phyloP scores from a whole-genome alignment of 306 rosid genomes.

The Castanospermum australe region DNA sequence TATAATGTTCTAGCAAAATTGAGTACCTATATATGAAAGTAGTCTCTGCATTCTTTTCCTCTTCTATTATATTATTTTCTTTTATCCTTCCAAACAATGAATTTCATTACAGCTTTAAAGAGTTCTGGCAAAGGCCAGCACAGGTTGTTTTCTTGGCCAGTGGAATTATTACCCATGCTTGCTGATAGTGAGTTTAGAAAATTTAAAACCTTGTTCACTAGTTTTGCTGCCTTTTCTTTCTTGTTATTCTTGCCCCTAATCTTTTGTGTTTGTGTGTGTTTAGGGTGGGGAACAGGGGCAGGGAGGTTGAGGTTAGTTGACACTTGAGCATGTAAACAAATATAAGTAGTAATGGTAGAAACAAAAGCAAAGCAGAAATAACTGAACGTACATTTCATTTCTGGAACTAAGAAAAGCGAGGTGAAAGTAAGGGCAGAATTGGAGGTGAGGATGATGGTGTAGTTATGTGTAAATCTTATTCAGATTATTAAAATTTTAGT shows the following conservation, averaged over 20 bases:
- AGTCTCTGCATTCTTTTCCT: background rate
- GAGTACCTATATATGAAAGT: background rate
- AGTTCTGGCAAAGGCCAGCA: background rate
- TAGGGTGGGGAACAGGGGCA: too few relatives aligned
- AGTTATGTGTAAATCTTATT: background rate
- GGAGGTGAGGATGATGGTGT: background rate
- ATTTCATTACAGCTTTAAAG: background rate
- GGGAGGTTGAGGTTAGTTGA: too few relatives aligned
- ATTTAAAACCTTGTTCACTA: too few relatives aligned
- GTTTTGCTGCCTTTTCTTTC: too few relatives aligned
- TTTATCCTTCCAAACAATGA: background rate
- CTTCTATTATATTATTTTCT: background rate
- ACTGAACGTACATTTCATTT: background rate
- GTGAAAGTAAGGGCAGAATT: background rate
- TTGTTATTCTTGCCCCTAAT: too few relatives aligned
- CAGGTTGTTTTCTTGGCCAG: background rate
- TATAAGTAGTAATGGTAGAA: background rate
- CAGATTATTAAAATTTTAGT: background rate
- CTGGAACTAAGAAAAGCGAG: background rate
- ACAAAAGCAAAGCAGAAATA: background rate
- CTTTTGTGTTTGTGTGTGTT: too few relatives aligned
- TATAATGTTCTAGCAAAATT: background rate
- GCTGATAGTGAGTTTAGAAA: too few relatives aligned
- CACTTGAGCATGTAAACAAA: background rate
- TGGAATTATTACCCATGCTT: too few relatives aligned